Evolutionary conservation across 1,284 basidiomycete species (phyloP), one percentile per base, ranked within the genome.

Genomic region (Ceratobasidium sp.): DNA sequence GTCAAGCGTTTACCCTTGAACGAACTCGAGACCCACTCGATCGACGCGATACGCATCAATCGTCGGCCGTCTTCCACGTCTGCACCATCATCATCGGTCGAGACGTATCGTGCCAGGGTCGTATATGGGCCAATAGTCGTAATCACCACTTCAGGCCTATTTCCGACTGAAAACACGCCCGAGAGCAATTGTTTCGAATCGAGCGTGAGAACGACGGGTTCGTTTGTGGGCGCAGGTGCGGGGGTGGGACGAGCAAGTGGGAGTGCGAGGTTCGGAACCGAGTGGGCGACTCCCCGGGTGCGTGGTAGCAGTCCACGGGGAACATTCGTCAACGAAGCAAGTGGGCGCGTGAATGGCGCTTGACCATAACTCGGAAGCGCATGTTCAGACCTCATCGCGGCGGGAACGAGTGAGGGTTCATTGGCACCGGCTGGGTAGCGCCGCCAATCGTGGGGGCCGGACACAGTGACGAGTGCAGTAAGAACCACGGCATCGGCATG

Each of bases 1-100:
- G 62, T 67, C 35, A 67, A 43, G 6, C 62, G 49, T 31, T 67
- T 67, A 4, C 62, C 62, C 40, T 67, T 67, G 22, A 47, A 67
- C 42, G 62, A 67, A 45, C 62, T 67, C 34, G 62, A 53, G 17
- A 67, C 62, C 62, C 62, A 67, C n/a, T 67, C 62, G 52, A 67
- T 67, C 8, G 34, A 32, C 6, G 62, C 62, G 3, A 55, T 43
- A 3, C 62, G 34, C 38, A 54, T 47, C 49, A 67, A 25, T 25
- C 49, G 20, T 38, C 62, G 49, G 7, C 52, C 62, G 17, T 53
- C 38, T 27, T 31, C 62, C 3, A 32, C 35, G 29, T 38, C 34
- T 5, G 49, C 60, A 8, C 60, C 60, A 2, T 29, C 29, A 31
- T 67, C 62, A 17, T 67, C 62, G 17, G 38, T n/a, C 1, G 49